Evolutionary conservation across 2,329 filamentous ascomycete genomes (phyloP).

Genomic region (Sarocladium oryzae): DNA sequence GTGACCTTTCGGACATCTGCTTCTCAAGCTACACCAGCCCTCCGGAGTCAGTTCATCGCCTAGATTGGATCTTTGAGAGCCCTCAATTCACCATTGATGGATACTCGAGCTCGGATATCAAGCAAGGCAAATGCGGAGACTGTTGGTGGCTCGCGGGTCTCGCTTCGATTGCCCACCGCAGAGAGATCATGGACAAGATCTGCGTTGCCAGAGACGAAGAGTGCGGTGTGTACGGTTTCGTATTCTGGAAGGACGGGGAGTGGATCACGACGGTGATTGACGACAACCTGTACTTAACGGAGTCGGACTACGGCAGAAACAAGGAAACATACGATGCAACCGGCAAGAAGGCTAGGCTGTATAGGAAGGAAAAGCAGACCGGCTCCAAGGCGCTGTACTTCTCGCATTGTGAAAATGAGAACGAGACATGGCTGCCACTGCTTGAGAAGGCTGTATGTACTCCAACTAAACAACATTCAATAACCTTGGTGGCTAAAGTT

Average conservation of each 20-base stretch:
- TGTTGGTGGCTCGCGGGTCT: conserved; percentile 70
- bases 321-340: conserved; percentile 29
- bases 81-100: conserved; percentile 34
- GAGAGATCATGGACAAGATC: conserved; percentile 57
- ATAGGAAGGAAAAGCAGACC: conserved; percentile 56
- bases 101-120: conserved; percentile 34
- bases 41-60: conserved; percentile 34
- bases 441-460: conserved; percentile 56
- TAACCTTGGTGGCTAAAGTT: not conserved
- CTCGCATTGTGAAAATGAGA: conserved; percentile 59
- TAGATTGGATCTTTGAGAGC: conserved; percentile 37
- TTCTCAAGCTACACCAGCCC: conserved; percentile 8
- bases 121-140: conserved; percentile 49
- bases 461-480: too few relatives aligned
- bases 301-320: conserved; percentile 34
- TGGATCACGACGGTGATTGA: conserved; percentile 68
- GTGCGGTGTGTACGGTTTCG: conserved; percentile 67
- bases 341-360: conserved; percentile 51
- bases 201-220: conserved; percentile 62
- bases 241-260: conserved; percentile 64
- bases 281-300: conserved; percentile 46
- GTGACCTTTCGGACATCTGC: conserved; percentile 8
- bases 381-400: conserved; percentile 66
- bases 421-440: conserved; percentile 69
- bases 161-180: conserved; percentile 60